A percentile compares a stretch with the other conserved stretches of the same genome.
These are phyloP conservation scores for Murraya koenigii DNA, from an alignment of 345 rosid species.

Conservation along the genomic window DNA sequence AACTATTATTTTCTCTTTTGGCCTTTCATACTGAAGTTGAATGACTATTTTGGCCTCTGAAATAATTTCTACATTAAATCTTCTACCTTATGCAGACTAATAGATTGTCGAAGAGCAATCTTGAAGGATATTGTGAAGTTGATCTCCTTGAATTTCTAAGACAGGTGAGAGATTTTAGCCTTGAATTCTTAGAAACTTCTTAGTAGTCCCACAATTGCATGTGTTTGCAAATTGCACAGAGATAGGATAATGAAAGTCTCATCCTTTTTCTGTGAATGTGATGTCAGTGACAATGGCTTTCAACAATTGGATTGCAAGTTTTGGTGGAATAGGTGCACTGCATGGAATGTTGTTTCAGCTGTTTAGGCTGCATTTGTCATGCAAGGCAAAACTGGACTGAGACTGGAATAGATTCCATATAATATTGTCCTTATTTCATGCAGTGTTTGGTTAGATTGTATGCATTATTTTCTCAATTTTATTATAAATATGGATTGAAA, in stretches of 20 bases:
- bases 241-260: not conserved
- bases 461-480: not conserved
- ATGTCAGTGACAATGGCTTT: not conserved
- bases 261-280: not conserved
- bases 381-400: not conserved
- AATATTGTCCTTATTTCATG: not conserved
- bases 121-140: slow-evolving; percentile 81
- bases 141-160: slow-evolving; percentile 68
- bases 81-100: slow-evolving; percentile 66
- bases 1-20: not conserved
- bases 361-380: not conserved
- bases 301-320: not conserved
- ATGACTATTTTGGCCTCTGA: not conserved
- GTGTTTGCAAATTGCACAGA: not conserved
- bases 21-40: not conserved
- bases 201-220: not conserved
- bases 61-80: slow-evolving; percentile 14
- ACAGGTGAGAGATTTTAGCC: slow-evolving; percentile 39
- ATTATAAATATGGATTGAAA: not conserved
- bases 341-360: not conserved
- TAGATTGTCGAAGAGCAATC: slow-evolving; percentile 63
- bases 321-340: not conserved
- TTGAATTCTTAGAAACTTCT: slow-evolving; percentile 7
- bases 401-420: not conserved
- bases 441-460: not conserved